Evolutionary conservation across 345 rosid species (phyloP), one percentile per base, ranked within the genome.

Genomic region (Murraya paniculata): DNA sequence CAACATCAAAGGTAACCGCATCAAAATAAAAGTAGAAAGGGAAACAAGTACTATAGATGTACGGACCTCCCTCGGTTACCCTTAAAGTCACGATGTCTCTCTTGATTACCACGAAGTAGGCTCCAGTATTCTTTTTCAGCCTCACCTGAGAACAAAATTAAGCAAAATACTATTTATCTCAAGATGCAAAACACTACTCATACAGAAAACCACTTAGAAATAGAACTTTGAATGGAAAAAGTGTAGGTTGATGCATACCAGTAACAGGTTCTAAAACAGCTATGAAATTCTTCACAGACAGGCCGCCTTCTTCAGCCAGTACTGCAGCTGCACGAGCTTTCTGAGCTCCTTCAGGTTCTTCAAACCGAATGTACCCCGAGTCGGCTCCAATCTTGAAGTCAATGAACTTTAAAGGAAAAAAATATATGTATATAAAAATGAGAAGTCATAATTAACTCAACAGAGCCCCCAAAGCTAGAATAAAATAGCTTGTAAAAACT

Each of bases 301-400:
- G 77, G 41, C 98, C 99, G 33, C 88, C 98, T 86, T 92, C 97
- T 81, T 90, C 79, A 60, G 98, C 87, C 75, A 96, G 85, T 65
- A 90, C 98, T 48, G 98, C 98, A 61, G 95, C 98, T 64, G 97
- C 97, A 45, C 99, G 95, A 70, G 98, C 98, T 73, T 92, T 96
- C 81, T 92, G 98, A 55, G 94, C 90, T 81, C 86, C 97, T 85
- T 96, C 98, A 57, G 98, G 92, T 82, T 82, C 85, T 71, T 94
- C 98, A 81, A 92, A 96, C 82, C 99, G 78, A 76, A 94, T 78
- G 77, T 87, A 90, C 62, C 99, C 99, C 0, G 92, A 87, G 38
- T 84, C 84, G 5, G 88, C 93, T 86, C 99, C 99, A 79, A 91
- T 88, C 83, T 85, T 90, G 90, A 92, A 96, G 87, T 94, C 99